Conservation (phyloP, 148 eudicot genomes). For the Selenicereus undatus region DNA sequence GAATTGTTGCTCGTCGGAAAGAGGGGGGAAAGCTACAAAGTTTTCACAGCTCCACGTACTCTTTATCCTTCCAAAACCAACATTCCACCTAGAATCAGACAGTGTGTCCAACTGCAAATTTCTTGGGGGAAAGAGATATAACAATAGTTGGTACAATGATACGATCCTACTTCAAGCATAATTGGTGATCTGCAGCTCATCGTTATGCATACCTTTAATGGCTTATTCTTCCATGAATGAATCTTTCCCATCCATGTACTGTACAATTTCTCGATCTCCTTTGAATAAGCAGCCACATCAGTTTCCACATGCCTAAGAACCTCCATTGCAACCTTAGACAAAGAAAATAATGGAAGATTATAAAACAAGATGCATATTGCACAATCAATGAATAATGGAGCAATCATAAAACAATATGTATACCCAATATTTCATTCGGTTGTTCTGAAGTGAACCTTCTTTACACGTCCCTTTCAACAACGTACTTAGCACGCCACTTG, state of each 20-base stretch:
- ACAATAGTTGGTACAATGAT: no score
- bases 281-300: slow-evolving; percentile 23
- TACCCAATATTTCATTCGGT: slow-evolving; percentile 68
- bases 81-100: no score
- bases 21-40: no score
- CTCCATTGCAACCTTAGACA: slow-evolving; percentile 61
- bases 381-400: not conserved
- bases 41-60: no score
- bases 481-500: slow-evolving; percentile 56
- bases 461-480: slow-evolving; percentile 48
- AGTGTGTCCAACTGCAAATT: not conserved
- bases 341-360: not conserved
- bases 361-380: not conserved
- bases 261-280: slow-evolving; percentile 37
- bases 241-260: slow-evolving; percentile 57
- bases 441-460: slow-evolving; percentile 33
- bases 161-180: not conserved
- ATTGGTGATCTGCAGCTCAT: not conserved
- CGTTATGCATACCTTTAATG: slow-evolving; percentile 39
- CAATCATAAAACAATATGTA: not conserved
- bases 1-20: no score
- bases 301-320: slow-evolving; percentile 41
- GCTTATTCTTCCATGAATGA: slow-evolving; percentile 36
- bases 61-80: no score
- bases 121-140: no score